phyloP scores from a whole-genome alignment of 768 basidiomycete genomes.

The Leccinum disarticulatum region DNA sequence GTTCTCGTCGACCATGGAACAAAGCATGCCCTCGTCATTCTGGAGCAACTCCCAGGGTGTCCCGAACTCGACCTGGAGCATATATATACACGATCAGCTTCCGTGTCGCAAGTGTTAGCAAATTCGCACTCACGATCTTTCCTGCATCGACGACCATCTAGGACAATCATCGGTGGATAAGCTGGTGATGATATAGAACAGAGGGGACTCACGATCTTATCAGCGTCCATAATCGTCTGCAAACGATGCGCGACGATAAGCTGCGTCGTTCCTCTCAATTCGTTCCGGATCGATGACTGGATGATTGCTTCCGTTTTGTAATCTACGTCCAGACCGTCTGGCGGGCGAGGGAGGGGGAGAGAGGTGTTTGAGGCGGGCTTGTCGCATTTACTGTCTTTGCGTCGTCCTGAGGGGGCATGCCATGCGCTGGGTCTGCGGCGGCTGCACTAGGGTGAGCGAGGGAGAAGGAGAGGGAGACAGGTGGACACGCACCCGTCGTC shows the following conservation, averaged over 20 bases:
- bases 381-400: no score
- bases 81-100: not conserved
- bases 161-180: not conserved
- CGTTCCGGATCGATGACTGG: slow-evolving; percentile 52
- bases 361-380: no score
- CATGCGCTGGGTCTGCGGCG: no score
- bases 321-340: slow-evolving; percentile 33
- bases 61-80: slow-evolving; percentile 44
- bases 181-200: not conserved
- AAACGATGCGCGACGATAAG: slow-evolving; percentile 61
- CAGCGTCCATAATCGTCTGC: slow-evolving; percentile 60
- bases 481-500: no score
- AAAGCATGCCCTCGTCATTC: slow-evolving; percentile 50
- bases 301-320: slow-evolving; percentile 54
- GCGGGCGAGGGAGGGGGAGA: no score
- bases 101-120: not conserved
- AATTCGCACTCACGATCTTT: slow-evolving; percentile 30
- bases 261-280: slow-evolving; percentile 46
- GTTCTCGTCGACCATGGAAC: slow-evolving; percentile 57
- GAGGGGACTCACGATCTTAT: slow-evolving; percentile 46
- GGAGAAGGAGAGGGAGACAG: no score
- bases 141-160: slow-evolving; percentile 47
- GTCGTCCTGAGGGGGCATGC: no score
- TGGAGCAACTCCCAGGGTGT: slow-evolving; percentile 48
- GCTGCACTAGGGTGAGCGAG: no score